Conservation (phyloP, 345 rosid genomes). For the Xanthoceras sorbifolium region DNA sequence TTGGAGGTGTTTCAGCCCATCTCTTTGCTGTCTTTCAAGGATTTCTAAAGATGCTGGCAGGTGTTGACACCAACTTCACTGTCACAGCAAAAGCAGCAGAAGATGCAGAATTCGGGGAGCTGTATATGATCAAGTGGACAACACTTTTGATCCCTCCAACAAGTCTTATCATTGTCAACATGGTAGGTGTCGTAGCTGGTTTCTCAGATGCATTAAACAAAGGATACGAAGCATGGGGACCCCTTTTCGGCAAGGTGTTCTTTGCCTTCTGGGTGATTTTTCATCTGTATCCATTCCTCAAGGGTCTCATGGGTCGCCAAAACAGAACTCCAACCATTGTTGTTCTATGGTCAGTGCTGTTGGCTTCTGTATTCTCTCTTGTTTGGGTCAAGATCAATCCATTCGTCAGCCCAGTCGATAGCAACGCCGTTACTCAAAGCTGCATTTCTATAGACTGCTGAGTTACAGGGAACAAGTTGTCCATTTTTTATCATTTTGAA, state of each 20-base stretch:
- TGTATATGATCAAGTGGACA: constrained; percentile 91
- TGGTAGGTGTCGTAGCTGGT: constrained; percentile 98
- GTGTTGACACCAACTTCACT: constrained; percentile 93
- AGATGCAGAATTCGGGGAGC: constrained; percentile 88
- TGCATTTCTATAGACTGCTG: constrained; percentile 91
- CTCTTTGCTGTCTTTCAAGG: constrained; percentile 98
- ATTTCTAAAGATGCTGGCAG: constrained; percentile 84
- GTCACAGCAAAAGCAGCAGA: constrained; percentile 95
- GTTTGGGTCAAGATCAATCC: constrained; percentile 96
- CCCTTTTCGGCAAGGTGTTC: constrained; percentile 91
- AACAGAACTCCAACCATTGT: constrained; percentile 96
- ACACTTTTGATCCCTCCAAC: constrained; percentile 91
- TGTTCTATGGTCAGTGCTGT: constrained; percentile 86
- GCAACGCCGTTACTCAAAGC: constrained; percentile 34
- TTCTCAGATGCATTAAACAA: constrained; percentile 96
- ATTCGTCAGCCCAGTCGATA: constrained; percentile 45
- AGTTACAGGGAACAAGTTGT: constrained; percentile 7
- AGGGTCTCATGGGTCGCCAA: constrained; percentile 99
- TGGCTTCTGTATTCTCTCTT: constrained; percentile 95
- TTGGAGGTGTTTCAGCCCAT: constrained; percentile 97
- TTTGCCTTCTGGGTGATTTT: constrained; percentile 96
- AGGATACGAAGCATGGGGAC: constrained; percentile 99
- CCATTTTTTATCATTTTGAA: neutral
- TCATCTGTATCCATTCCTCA: constrained; percentile 97
- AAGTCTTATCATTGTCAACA: constrained; percentile 75